These are phyloP conservation scores for Trichoderma arundinaceum DNA, from an alignment of 2,329 filamentous ascomycete genomes.

Conservation along the genomic window DNA sequence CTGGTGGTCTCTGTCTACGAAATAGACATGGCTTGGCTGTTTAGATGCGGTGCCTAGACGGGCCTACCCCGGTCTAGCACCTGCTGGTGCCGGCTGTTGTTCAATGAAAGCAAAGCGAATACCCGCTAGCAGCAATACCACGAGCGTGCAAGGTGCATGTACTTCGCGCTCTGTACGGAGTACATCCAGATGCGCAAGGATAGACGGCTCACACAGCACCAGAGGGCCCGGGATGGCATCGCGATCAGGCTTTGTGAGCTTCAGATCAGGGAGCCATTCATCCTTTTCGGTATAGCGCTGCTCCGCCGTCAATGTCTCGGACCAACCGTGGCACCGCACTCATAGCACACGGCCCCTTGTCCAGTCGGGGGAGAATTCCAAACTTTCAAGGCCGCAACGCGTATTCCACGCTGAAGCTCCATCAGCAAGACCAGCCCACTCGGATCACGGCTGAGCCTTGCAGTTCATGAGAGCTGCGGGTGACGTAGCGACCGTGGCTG, in stretches of 20 bases:
- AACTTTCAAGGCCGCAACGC: not conserved
- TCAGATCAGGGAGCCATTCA: not conserved
- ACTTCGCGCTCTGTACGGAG: too few relatives aligned
- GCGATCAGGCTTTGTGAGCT: not conserved
- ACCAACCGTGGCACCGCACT: slow-evolving; percentile 16
- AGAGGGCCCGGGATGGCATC: not conserved
- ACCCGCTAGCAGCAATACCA: slow-evolving; percentile 8
- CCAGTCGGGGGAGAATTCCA: not conserved
- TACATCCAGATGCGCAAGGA: not conserved
- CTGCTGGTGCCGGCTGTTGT: slow-evolving; percentile 15
- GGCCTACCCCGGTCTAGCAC: slow-evolving; percentile 22
- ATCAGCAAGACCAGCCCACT: slow-evolving; percentile 8
- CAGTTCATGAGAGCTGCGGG: slow-evolving; percentile 19
- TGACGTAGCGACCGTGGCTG: slow-evolving; percentile 33
- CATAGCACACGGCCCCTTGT: not conserved
- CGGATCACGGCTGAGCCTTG: slow-evolving; percentile 30
- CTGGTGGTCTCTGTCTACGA: slow-evolving; percentile 14
- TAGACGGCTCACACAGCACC: not conserved
- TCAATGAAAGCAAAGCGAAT: slow-evolving; percentile 10
- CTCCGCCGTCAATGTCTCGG: slow-evolving; percentile 24
- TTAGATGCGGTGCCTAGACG: slow-evolving; percentile 15
- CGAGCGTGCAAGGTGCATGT: not conserved
- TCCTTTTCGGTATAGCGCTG: slow-evolving; percentile 9
- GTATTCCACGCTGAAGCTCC: slow-evolving; percentile 1
- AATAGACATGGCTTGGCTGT: slow-evolving; percentile 21